These are phyloP conservation scores for Zymoseptoria crescenta DNA, from an alignment of 2,329 filamentous ascomycete genomes.

Conservation along the genomic window DNA sequence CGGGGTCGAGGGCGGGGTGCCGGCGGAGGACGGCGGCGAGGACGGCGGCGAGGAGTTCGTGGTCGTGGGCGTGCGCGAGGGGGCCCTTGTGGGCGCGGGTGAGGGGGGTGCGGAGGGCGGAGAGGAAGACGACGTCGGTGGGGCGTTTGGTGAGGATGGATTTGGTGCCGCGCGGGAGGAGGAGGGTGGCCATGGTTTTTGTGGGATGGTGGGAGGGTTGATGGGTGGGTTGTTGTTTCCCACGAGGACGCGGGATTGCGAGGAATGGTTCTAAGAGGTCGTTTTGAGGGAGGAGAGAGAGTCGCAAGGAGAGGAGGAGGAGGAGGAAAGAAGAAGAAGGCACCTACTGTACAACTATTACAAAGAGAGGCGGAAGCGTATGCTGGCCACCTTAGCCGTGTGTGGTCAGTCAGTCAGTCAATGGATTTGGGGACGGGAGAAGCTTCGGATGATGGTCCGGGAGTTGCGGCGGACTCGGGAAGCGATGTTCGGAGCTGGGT, in stretches of 20 bases:
- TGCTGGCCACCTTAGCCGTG: neutral
- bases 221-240: too few species aligned
- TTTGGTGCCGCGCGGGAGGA: conserved; percentile 53
- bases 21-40: conserved; percentile 61
- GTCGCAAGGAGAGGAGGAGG: neutral
- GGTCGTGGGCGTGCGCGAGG: conserved; percentile 81
- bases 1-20: conserved; percentile 63
- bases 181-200: conserved; percentile 33
- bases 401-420: neutral
- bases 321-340: neutral
- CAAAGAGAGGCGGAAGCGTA: too few species aligned
- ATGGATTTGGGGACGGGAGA: neutral
- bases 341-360: neutral
- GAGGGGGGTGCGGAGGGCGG: conserved; percentile 80
- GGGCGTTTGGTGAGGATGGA: conserved; percentile 71
- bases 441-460: neutral
- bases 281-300: neutral
- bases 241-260: too few species aligned
- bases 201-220: too few species aligned
- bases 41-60: conserved; percentile 69
- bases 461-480: neutral
- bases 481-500: neutral
- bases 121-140: conserved; percentile 79
- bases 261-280: too few species aligned
- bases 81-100: conserved; percentile 75